Percentiles rank a stretch among this genome's conserved stretches.
phyloP scores from a whole-genome alignment of 495 filamentous ascomycete genomes.

The Penicillium maclennaniae region DNA sequence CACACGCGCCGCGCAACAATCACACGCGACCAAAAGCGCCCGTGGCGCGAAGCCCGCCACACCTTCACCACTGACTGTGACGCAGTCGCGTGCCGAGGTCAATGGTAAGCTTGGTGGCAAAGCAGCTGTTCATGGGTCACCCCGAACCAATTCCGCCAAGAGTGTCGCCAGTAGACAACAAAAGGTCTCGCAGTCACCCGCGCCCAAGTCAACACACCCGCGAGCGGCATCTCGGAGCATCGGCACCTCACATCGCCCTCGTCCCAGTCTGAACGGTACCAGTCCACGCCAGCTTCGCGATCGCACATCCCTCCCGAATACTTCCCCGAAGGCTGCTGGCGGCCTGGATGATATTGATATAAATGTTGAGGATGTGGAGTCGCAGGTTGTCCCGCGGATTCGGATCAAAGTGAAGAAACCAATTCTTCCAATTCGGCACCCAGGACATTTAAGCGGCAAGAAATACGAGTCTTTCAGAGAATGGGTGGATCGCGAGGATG shows the following conservation, averaged over 20 bases:
- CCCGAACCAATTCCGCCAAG: constrained; percentile 24
- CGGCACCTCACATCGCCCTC: constrained; percentile 16
- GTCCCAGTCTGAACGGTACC: constrained; percentile 20
- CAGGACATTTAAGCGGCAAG: constrained; percentile 44
- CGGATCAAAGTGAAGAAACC: constrained; percentile 54
- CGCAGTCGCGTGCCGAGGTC: constrained; percentile 28
- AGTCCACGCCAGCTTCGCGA: constrained; percentile 25
- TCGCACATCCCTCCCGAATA: constrained; percentile 25
- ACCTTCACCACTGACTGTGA: constrained; percentile 34
- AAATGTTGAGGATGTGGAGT: constrained; percentile 17
- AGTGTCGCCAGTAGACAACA: constrained; percentile 20
- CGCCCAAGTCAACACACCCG: constrained; percentile 25
- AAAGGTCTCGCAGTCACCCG: constrained; percentile 31
- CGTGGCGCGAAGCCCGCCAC: constrained; percentile 25
- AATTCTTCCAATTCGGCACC: constrained; percentile 48
- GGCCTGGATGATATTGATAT: constrained; percentile 7
- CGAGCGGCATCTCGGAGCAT: constrained; percentile 36
- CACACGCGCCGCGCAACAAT: constrained; percentile 44
- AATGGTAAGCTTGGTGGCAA: constrained; percentile 36
- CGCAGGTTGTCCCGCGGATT: constrained; percentile 38
- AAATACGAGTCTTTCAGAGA: constrained; percentile 52
- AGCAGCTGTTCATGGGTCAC: constrained; percentile 32
- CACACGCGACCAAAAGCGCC: constrained; percentile 22
- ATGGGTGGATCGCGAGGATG: constrained; percentile 52
- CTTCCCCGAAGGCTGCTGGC: constrained; percentile 9